Conservation (phyloP, 306 rosid genomes). For the Lathyrus oleraceus region DNA sequence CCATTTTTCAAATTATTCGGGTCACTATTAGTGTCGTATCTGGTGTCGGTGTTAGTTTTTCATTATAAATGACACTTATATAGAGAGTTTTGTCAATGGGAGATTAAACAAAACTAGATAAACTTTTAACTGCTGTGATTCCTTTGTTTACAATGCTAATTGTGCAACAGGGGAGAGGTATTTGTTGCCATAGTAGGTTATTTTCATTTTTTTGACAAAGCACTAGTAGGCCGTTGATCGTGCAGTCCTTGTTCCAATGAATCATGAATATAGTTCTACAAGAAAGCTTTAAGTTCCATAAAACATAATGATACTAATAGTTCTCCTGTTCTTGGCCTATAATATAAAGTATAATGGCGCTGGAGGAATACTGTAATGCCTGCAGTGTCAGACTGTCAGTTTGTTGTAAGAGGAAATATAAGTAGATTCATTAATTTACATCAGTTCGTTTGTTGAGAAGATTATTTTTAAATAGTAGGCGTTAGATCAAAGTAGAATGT, state of each 20-base stretch:
- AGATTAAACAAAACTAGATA: background rate
- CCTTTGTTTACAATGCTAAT: slow-evolving; percentile 11
- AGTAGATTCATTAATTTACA: background rate
- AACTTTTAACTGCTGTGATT: background rate
- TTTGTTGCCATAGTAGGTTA: background rate
- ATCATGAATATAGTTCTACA: background rate
- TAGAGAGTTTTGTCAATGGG: background rate
- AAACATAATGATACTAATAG: background rate
- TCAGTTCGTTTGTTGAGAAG: background rate
- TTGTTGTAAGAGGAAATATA: background rate
- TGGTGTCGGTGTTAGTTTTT: background rate
- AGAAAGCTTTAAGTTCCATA: background rate
- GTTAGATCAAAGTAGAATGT: background rate
- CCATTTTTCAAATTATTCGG: background rate
- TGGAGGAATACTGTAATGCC: background rate
- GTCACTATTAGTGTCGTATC: background rate
- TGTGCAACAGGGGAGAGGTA: slow-evolving; percentile 3
- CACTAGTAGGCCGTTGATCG: background rate
- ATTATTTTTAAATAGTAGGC: background rate
- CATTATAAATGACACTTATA: background rate
- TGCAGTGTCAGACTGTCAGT: background rate
- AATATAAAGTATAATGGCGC: background rate
- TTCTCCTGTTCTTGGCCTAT: background rate
- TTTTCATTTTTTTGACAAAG: background rate
- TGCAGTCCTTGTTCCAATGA: slow-evolving; percentile 4